Evolutionary conservation across 805 yeast species (phyloP).

Genomic region (Crinitomyces ghanaensis): DNA sequence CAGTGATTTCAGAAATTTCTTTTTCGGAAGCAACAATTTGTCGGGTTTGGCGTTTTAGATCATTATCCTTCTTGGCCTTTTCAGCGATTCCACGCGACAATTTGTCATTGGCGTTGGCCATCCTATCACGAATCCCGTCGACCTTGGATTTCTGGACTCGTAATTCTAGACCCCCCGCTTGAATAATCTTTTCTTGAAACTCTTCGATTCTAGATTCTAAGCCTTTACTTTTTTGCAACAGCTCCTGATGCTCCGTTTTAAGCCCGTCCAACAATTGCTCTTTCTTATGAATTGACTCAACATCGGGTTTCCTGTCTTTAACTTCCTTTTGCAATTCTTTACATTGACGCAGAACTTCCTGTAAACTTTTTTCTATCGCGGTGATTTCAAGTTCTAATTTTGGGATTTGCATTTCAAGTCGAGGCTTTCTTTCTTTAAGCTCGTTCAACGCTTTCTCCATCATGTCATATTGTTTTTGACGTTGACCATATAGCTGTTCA

Average conservation of each 20-base stretch:
- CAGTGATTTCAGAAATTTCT: constrained; percentile 35
- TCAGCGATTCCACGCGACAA: constrained; percentile 46
- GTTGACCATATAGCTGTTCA: constrained; percentile 41
- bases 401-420: constrained; percentile 49
- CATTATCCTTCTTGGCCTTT: constrained; percentile 51
- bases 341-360: constrained; percentile 31
- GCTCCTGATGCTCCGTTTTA: constrained; percentile 31
- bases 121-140: constrained; percentile 55
- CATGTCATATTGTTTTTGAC: constrained; percentile 36
- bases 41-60: constrained; percentile 43
- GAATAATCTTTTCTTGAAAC: constrained; percentile 70
- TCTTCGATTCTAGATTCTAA: constrained; percentile 44
- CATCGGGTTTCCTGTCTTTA: constrained; percentile 13
- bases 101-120: constrained; percentile 47
- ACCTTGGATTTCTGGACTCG: constrained; percentile 74
- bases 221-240: constrained; percentile 45
- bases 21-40: constrained; percentile 34
- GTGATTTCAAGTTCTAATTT: constrained; percentile 54
- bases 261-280: constrained; percentile 26
- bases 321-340: constrained; percentile 15
- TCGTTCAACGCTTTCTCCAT: constrained; percentile 50
- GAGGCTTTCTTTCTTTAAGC: constrained; percentile 57
- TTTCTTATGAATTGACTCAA: constrained; percentile 29
- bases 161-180: constrained; percentile 81
- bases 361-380: constrained; percentile 42